These are phyloP conservation scores for Picochlorum sp. DNA, from an alignment of 139 green algal genomes.

Conservation along the genomic window DNA sequence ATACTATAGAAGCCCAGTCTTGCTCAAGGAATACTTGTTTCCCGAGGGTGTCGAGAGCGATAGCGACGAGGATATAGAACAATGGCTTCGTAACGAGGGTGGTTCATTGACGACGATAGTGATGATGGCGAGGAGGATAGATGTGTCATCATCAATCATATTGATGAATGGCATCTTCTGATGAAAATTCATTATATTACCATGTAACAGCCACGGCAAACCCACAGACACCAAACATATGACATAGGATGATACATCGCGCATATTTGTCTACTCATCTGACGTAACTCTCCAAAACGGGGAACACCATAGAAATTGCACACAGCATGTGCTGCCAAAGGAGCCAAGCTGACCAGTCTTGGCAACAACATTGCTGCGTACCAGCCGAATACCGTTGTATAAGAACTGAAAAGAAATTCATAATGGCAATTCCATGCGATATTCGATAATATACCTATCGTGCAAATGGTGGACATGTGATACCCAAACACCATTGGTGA, in stretches of 20 bases:
- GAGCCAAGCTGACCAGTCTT: slow-evolving; percentile 37
- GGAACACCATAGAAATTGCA: slow-evolving; percentile 74
- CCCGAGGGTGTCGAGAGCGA: neutral
- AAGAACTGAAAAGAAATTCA: slow-evolving; percentile 14
- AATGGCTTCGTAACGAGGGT: too few relatives aligned
- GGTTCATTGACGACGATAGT: too few relatives aligned
- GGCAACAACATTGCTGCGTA: slow-evolving; percentile 48
- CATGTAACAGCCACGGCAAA: too few relatives aligned
- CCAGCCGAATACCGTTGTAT: slow-evolving; percentile 64
- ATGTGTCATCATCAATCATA: too few relatives aligned
- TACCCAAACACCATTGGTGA: slow-evolving; percentile 68
- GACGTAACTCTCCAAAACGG: neutral
- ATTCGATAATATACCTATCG: slow-evolving; percentile 34
- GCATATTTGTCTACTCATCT: neutral
- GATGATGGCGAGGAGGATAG: too few relatives aligned
- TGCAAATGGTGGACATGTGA: slow-evolving; percentile 69
- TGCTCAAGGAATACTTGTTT: neutral
- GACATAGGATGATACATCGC: neutral
- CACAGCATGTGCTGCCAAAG: slow-evolving; percentile 45
- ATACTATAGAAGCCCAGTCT: slow-evolving; percentile 9
- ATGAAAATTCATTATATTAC: too few relatives aligned
- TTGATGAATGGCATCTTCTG: too few relatives aligned
- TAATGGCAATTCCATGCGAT: neutral
- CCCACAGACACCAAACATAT: neutral
- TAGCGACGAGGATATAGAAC: neutral